Percentiles rank a stretch among this genome's conserved stretches.
phyloP scores from a whole-genome alignment of 2,329 filamentous ascomycete species.

The Passalora sequoiae region DNA sequence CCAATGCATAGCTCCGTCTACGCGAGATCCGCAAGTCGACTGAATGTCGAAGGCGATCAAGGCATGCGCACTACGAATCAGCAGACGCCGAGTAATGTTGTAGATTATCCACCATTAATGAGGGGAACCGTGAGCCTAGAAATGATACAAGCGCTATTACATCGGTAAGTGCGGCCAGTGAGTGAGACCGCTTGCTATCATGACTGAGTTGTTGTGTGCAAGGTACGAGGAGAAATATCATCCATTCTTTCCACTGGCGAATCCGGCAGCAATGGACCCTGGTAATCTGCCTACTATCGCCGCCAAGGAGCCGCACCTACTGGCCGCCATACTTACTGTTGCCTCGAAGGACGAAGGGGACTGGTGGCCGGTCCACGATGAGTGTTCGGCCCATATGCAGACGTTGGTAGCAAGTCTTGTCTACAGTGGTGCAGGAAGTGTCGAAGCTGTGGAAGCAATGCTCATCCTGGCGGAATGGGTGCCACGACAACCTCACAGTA shows the following conservation, averaged over 20 bases:
- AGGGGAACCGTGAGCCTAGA: slow-evolving; percentile 28
- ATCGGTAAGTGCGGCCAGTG: slow-evolving; percentile 20
- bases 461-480: slow-evolving; percentile 34
- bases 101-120: slow-evolving; percentile 29
- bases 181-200: too few relatives aligned
- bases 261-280: slow-evolving; percentile 28
- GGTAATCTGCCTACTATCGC: slow-evolving; percentile 27
- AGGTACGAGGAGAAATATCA: slow-evolving; percentile 32
- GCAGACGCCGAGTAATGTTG: slow-evolving; percentile 15
- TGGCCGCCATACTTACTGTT: slow-evolving; percentile 32
- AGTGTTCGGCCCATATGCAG: slow-evolving; percentile 33
- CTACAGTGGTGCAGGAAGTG: slow-evolving; percentile 28
- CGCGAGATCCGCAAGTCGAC: slow-evolving; percentile 14
- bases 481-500: slow-evolving; percentile 27
- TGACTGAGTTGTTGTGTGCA: background rate
- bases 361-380: slow-evolving; percentile 32
- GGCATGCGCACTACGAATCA: slow-evolving; percentile 8
- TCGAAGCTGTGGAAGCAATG: slow-evolving; percentile 34
- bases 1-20: slow-evolving; percentile 28
- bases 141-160: slow-evolving; percentile 28
- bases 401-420: slow-evolving; percentile 30
- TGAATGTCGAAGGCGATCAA: slow-evolving; percentile 11
- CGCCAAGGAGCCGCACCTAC: slow-evolving; percentile 29
- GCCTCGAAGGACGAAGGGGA: slow-evolving; percentile 32
- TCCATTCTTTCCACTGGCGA: slow-evolving; percentile 32